phyloP scores from a whole-genome alignment of 495 filamentous ascomycete species.

The Aspergillus bridgeri region DNA sequence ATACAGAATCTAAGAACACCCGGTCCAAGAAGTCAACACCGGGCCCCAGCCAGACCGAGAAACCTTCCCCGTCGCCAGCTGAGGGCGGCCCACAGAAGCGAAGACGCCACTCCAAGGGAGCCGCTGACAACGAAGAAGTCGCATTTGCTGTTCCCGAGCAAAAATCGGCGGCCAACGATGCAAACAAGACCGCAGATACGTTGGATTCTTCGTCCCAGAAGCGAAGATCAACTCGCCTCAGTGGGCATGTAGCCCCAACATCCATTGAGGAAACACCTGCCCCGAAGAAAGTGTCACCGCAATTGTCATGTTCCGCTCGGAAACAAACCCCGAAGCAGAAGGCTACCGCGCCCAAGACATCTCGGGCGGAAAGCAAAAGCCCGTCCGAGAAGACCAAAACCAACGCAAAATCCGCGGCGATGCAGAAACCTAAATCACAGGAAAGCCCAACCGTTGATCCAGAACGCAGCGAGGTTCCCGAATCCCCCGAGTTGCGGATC shows the following conservation, averaged over 20 bases:
- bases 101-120: constrained; percentile 19
- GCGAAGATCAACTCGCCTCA: not conserved
- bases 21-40: constrained; percentile 19
- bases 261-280: not conserved
- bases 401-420: not conserved
- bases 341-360: not conserved
- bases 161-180: not conserved
- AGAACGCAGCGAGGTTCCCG: not conserved
- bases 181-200: not conserved
- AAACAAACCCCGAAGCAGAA: not conserved
- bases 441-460: not conserved
- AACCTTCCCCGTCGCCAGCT: constrained; percentile 15
- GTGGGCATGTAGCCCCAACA: not conserved
- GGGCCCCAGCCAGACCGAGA: constrained; percentile 3
- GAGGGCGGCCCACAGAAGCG: constrained; percentile 23
- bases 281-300: not conserved
- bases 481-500: not conserved
- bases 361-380: not conserved
- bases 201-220: not conserved
- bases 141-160: not conserved
- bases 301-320: not conserved
- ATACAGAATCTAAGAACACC: constrained; percentile 14
- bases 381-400: not conserved
- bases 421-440: not conserved
- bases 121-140: not conserved